Evolutionary conservation across 139 green algal species (phyloP).

Genomic region (Parachlorella kessleri): DNA sequence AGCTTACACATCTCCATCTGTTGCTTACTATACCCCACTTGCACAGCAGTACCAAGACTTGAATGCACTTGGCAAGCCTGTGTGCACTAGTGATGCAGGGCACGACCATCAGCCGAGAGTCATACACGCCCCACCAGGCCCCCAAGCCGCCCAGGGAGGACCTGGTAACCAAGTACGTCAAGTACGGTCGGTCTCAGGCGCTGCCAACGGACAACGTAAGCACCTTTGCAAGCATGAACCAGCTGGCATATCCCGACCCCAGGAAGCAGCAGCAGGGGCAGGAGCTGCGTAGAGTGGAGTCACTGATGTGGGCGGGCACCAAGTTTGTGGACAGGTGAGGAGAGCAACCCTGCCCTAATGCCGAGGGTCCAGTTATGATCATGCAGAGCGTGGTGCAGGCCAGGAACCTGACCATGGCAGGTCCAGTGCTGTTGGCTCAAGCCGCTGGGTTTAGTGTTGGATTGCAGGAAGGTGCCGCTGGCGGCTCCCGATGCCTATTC

Average conservation of each 20-base stretch:
- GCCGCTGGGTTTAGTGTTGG: no score
- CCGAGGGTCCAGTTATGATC: background rate
- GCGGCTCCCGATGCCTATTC: background rate
- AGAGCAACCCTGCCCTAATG: background rate
- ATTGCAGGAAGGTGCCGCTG: conserved; percentile 3
- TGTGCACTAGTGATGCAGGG: background rate
- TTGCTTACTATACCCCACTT: background rate
- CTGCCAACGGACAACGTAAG: background rate
- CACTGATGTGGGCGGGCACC: conserved; percentile 10
- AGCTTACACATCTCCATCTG: background rate
- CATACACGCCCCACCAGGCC: background rate
- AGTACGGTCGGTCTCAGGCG: conserved; percentile 7
- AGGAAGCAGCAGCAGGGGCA: background rate
- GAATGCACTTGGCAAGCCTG: background rate
- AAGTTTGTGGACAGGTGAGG: conserved; percentile 23
- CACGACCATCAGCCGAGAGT: background rate
- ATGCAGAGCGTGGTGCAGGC: background rate
- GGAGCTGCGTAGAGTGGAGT: background rate
- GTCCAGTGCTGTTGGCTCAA: background rate
- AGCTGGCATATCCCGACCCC: conserved; percentile 23
- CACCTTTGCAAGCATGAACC: conserved; percentile 23
- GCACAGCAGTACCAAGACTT: background rate
- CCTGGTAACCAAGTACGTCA: conserved; percentile 11
- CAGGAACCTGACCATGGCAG: background rate
- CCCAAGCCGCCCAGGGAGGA: background rate